Evolutionary conservation across 129 eudicot species (phyloP), one percentile per base, ranked within the genome.

Genomic region (Calendula officinalis): DNA sequence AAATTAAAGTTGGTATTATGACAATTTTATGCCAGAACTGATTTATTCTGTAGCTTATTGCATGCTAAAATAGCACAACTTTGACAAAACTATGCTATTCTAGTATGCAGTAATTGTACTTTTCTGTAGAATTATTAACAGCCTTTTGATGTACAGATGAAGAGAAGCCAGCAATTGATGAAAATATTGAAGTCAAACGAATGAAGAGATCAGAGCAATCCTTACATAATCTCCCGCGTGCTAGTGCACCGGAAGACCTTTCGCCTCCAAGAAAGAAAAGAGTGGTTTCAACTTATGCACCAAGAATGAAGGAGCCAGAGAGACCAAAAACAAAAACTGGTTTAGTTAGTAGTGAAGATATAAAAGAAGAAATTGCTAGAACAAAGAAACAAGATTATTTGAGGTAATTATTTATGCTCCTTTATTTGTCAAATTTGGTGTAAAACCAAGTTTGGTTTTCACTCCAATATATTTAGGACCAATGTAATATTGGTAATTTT

Each of bases 141-240:
- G 8, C 6, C 37, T 60, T 60, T 35, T 74, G 46, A 47, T 51
- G 39, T 70, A 45, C 81, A 83, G 91, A 81, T 77, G 99, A 91
- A 71, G 94, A 85, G 81, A 81, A 69, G 85, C 96, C 98, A 44
- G 89, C 64, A 63, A 79, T 92, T 46, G 87, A 92, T 49, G 98
- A 92, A 73, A 95, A 92, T 70, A 86, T 92, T 16, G 95, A 92
- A 74, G 89, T 92, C 54, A 92, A 92, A 61, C 78, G 95, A 27
- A 85, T 92, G 95, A 92, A 81, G 68, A 88, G 95, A 78, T 77
- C 88, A 61, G 96, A 92, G 71, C 85, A 61, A 33, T 56, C 62
- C 7, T 14, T 69, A 32, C 42, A 66, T 30, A 35, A 57, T 60
- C 60, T 53, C 38, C 44, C 68, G 32, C 72, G 10, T 7, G 33